Conservation (phyloP, 306 rosid genomes). For the Crotalaria pallida region DNA sequence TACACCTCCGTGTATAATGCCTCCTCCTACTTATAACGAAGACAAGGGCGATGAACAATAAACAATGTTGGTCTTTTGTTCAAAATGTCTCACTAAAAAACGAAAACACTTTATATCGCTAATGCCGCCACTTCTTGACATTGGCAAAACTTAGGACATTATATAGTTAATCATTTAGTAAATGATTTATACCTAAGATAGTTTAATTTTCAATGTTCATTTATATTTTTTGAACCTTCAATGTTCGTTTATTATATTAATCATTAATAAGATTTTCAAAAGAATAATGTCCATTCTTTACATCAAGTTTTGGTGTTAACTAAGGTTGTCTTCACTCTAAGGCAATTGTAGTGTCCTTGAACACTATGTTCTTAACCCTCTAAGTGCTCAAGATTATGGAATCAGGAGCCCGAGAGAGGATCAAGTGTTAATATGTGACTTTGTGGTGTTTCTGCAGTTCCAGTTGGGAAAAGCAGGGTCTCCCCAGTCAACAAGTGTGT, state of each 20-base stretch:
- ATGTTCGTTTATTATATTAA: not conserved
- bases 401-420: too few relatives aligned
- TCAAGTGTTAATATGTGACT: too few relatives aligned
- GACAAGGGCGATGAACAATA: not conserved
- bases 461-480: too few relatives aligned
- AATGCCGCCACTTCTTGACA: not conserved
- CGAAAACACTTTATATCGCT: not conserved
- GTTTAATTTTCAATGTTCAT: not conserved
- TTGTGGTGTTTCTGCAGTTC: too few relatives aligned
- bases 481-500: too few relatives aligned
- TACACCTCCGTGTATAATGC: slow-evolving; percentile 24
- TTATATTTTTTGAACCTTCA: too few relatives aligned
- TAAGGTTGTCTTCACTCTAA: too few relatives aligned
- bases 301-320: too few relatives aligned
- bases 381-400: too few relatives aligned
- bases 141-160: not conserved
- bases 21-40: slow-evolving; percentile 9
- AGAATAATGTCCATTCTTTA: too few relatives aligned
- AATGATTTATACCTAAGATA: not conserved
- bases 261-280: not conserved
- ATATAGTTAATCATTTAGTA: not conserved
- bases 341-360: too few relatives aligned
- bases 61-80: not conserved
- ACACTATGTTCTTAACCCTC: too few relatives aligned
- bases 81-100: not conserved